These are phyloP conservation scores for Tulasnella sp. DNA, from an alignment of 768 basidiomycete species.

Conservation along the genomic window DNA sequence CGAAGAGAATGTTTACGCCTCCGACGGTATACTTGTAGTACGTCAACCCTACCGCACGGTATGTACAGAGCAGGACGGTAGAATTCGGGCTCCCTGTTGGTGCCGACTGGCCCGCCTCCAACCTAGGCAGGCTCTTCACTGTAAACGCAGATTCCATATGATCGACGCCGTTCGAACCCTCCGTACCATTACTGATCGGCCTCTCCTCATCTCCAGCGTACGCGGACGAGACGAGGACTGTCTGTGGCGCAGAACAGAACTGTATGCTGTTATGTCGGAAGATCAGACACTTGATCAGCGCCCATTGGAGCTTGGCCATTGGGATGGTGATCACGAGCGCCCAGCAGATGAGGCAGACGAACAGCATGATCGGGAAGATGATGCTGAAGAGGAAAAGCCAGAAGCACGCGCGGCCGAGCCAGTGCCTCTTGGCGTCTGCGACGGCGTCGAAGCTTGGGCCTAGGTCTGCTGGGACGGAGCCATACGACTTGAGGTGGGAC, in stretches of 20 bases:
- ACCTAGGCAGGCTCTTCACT: slow-evolving; percentile 51
- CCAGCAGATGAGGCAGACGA: slow-evolving; percentile 89
- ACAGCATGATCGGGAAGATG: slow-evolving; percentile 79
- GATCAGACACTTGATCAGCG: slow-evolving; percentile 73
- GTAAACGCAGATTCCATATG: slow-evolving; percentile 38
- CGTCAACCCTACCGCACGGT: slow-evolving; percentile 76
- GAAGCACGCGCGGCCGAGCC: slow-evolving; percentile 65
- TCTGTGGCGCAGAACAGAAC: slow-evolving; percentile 78
- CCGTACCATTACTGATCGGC: background rate
- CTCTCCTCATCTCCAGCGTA: no score
- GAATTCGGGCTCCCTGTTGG: slow-evolving; percentile 73
- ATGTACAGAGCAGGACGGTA: slow-evolving; percentile 89
- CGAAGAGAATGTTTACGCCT: slow-evolving; percentile 95
- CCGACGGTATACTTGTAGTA: slow-evolving; percentile 99
- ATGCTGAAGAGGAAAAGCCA: slow-evolving; percentile 66
- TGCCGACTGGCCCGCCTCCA: slow-evolving; percentile 80
- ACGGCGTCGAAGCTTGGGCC: background rate
- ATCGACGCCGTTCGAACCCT: slow-evolving; percentile 12
- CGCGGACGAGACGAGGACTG: slow-evolving; percentile 37
- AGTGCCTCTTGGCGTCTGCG: slow-evolving; percentile 24
- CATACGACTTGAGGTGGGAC: slow-evolving; percentile 20
- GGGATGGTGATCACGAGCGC: slow-evolving; percentile 90
- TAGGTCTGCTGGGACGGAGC: slow-evolving; percentile 19
- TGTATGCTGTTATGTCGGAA: slow-evolving; percentile 72
- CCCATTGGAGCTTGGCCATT: slow-evolving; percentile 97